phyloP scores from a whole-genome alignment of 208 protist species.

The Acanthamoeba lenticulata region DNA sequence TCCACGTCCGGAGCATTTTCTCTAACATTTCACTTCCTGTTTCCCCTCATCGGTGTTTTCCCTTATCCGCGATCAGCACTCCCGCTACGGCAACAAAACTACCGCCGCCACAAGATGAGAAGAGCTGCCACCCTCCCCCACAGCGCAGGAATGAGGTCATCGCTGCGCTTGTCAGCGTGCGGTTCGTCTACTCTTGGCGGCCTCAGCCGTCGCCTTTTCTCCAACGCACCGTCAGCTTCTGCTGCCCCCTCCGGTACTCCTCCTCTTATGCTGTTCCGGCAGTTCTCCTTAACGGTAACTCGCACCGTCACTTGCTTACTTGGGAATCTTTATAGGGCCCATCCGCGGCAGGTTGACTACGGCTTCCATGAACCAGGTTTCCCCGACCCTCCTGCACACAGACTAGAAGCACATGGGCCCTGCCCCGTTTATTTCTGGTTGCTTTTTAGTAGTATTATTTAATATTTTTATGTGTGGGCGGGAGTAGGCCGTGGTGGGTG shows the following conservation, averaged over 20 bases:
- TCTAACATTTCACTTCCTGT: neutral
- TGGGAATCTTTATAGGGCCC: too few species aligned
- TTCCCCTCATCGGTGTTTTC: neutral
- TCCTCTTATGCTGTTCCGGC: neutral
- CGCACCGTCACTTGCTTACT: too few species aligned
- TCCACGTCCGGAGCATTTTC: neutral
- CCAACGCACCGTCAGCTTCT: neutral
- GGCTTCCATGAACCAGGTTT: conserved; percentile 20
- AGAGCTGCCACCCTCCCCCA: neutral
- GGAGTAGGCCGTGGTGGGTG: neutral
- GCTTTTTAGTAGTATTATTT: too few species aligned
- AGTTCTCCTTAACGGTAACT: too few species aligned
- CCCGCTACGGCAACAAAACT: neutral
- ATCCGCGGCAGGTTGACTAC: neutral
- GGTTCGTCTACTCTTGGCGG: neutral
- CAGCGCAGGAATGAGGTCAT: neutral
- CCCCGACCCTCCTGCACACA: too few species aligned
- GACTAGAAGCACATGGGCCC: too few species aligned
- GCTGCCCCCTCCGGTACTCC: neutral
- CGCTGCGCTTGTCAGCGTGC: neutral
- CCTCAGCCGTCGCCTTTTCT: neutral
- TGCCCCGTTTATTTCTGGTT: too few species aligned
- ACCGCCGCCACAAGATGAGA: neutral
- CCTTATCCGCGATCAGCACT: neutral
- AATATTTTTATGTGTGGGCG: neutral